These are phyloP conservation scores for Coniochaeta sp. DNA, from an alignment of 2,329 filamentous ascomycete species.

Conservation along the genomic window DNA sequence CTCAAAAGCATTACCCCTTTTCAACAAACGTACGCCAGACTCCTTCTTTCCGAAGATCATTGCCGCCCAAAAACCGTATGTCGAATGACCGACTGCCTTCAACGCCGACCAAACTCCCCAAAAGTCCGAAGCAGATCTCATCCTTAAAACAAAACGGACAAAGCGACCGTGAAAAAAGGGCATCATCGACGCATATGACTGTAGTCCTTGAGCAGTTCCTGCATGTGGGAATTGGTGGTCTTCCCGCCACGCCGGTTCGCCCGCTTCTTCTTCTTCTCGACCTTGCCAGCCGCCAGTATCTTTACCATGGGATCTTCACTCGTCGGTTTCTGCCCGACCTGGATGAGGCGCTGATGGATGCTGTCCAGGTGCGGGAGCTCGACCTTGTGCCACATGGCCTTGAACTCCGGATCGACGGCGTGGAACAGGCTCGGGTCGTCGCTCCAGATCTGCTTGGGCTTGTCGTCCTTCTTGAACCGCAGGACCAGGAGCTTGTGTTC, in stretches of 20 bases:
- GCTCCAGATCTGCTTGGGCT: conserved; percentile 79
- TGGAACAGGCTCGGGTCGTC: conserved; percentile 76
- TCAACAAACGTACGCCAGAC: background rate
- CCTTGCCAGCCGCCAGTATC: conserved; percentile 45
- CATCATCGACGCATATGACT: conserved; percentile 36
- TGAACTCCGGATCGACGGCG: conserved; percentile 74
- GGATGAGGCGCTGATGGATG: conserved; percentile 68
- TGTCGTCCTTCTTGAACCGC: conserved; percentile 86
- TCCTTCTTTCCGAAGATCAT: background rate
- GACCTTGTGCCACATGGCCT: conserved; percentile 74
- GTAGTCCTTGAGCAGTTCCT: conserved; percentile 65
- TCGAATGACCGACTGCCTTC: background rate
- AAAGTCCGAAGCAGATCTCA: background rate
- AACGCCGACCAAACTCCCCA: background rate
- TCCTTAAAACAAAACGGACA: background rate
- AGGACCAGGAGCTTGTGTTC: conserved; percentile 78
- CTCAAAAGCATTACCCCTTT: background rate
- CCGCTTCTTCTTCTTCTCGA: conserved; percentile 69
- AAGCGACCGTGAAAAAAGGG: background rate
- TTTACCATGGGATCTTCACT: conserved; percentile 67
- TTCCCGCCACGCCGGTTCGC: conserved; percentile 62
- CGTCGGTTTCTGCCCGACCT: conserved; percentile 75
- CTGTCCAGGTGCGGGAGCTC: conserved; percentile 69
- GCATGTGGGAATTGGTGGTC: conserved; percentile 85
- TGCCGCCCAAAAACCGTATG: background rate